Conservation (phyloP, 148 eudicot genomes). For the Camellia lanceoleosa region DNA sequence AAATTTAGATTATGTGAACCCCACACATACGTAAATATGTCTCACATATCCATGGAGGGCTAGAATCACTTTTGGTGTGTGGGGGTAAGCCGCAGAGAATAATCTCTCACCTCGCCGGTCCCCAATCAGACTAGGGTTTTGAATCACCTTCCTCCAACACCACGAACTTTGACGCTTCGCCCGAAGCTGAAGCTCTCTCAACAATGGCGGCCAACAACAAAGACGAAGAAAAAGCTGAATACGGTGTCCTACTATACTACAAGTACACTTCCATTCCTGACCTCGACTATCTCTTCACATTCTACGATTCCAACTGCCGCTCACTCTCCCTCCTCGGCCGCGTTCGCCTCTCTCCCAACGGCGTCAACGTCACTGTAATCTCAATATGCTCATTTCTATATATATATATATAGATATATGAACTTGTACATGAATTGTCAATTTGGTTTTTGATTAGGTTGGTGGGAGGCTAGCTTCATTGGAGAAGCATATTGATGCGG, state of each 20-base stretch:
- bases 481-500: conserved; percentile 59
- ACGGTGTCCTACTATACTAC: conserved; percentile 79
- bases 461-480: conserved; percentile 69
- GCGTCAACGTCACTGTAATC: conserved; percentile 84
- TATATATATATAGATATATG: not conserved
- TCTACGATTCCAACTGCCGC: conserved; percentile 66
- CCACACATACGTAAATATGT: too few relatives aligned
- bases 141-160: not conserved
- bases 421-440: not conserved
- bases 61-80: too few relatives aligned
- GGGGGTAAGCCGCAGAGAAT: too few relatives aligned
- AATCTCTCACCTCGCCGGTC: not conserved
- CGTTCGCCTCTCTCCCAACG: conserved; percentile 75
- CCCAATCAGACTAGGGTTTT: not conserved
- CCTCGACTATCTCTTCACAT: conserved; percentile 45
- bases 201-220: conserved; percentile 27
- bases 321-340: conserved; percentile 93
- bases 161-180: not conserved
- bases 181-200: not conserved
- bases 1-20: too few relatives aligned
- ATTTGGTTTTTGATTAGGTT: conserved; percentile 31
- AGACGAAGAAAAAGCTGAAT: conserved; percentile 22
- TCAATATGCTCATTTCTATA: not conserved
- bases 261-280: conserved; percentile 63
- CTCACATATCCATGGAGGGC: too few relatives aligned